Percentiles rank a stretch among this genome's conserved stretches.
Conservation (phyloP, 2,329 filamentous ascomycete species). For the Pseudopithomyces maydicus region DNA sequence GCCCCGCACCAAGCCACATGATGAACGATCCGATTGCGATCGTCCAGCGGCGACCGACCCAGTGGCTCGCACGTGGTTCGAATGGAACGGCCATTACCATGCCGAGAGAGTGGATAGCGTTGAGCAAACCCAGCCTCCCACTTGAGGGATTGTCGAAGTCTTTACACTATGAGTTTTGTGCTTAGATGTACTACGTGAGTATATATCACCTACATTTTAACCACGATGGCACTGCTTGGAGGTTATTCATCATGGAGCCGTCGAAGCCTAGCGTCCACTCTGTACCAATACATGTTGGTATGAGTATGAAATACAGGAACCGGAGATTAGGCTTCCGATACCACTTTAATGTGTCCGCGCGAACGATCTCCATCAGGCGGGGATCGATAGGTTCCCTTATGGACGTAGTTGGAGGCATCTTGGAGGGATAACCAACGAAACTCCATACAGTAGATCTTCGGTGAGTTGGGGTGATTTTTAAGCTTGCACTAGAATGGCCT, state of each 20-base stretch:
- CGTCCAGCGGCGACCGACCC: background rate
- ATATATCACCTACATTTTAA: background rate
- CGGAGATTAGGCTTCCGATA: background rate
- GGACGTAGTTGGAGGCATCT: background rate
- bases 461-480: background rate
- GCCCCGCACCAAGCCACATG: slow-evolving; percentile 1
- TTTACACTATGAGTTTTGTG: background rate
- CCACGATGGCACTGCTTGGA: slow-evolving; percentile 1
- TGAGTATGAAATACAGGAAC: background rate
- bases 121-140: background rate
- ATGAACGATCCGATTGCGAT: background rate
- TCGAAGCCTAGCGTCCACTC: slow-evolving; percentile 1
- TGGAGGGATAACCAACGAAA: background rate
- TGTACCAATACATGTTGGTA: background rate
- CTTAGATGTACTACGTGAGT: too few species aligned
- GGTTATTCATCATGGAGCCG: background rate
- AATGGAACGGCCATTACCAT: slow-evolving; percentile 1
- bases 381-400: background rate
- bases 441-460: too few species aligned
- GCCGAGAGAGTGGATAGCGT: background rate
- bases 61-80: background rate
- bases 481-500: background rate
- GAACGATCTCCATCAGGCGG: background rate
- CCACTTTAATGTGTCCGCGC: background rate
- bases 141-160: background rate